These are phyloP conservation scores for Ilex paraguariensis DNA, from an alignment of 305 asterid genomes.

Conservation along the genomic window DNA sequence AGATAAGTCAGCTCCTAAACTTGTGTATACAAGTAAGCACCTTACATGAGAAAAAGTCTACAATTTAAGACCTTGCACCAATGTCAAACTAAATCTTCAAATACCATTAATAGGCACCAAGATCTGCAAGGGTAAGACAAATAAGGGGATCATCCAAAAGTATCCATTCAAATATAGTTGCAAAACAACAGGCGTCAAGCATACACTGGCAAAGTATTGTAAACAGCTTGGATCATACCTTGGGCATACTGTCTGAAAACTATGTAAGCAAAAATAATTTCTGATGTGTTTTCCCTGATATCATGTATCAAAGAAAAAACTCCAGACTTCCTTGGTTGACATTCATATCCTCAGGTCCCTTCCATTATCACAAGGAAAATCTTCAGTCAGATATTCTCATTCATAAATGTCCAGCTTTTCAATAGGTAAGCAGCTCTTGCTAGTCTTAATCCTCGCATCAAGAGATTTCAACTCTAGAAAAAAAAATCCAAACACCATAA, in stretches of 20 bases:
- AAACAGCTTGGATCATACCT: conserved; percentile 59
- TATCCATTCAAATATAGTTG: conserved; percentile 54
- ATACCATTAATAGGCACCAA: conserved; percentile 70
- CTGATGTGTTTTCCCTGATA: conserved; percentile 15
- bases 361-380: conserved; percentile 68
- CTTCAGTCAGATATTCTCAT: conserved; percentile 91
- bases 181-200: conserved; percentile 75
- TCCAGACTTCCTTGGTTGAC: conserved; percentile 7
- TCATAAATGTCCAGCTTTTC: conserved; percentile 94
- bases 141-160: conserved; percentile 67
- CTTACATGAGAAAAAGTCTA: conserved; percentile 9
- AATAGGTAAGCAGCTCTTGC: conserved; percentile 55
- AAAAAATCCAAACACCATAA: conserved; percentile 13
- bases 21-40: conserved; percentile 75
- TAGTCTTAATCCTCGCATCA: conserved; percentile 15
- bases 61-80: conserved; percentile 1
- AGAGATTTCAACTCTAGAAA: conserved; percentile 10
- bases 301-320: conserved; percentile 6
- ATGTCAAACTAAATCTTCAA: conserved; percentile 19
- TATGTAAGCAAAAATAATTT: conserved; percentile 44
- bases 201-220: conserved; percentile 85
- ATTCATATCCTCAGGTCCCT: conserved; percentile 51
- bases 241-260: conserved; percentile 63
- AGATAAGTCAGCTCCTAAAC: conserved; percentile 74
- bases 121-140: conserved; percentile 75